Conservation (phyloP, 305 asterid genomes). For the Ilex paraguariensis region DNA sequence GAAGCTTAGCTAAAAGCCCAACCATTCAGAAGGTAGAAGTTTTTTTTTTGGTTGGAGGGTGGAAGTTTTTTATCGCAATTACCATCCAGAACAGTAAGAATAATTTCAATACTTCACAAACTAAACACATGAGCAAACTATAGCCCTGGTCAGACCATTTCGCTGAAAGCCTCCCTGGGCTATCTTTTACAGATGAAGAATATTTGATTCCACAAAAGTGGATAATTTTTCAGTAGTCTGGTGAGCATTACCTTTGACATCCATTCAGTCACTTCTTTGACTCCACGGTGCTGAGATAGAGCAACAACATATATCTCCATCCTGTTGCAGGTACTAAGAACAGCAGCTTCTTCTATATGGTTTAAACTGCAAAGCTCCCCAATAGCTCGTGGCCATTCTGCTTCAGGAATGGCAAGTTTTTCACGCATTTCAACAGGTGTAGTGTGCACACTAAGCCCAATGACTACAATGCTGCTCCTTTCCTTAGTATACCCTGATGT, state of each 20-base stretch:
- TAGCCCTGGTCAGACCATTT: no score
- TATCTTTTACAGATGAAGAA: no score
- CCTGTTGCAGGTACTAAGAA: slow-evolving; percentile 94
- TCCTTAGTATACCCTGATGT: slow-evolving; percentile 87
- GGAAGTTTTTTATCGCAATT: no score
- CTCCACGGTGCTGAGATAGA: slow-evolving; percentile 92
- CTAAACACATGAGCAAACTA: no score
- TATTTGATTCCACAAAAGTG: no score
- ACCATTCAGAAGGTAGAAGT: no score
- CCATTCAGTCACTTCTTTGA: slow-evolving; percentile 98
- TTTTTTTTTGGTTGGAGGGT: no score
- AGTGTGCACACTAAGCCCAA: slow-evolving; percentile 83
- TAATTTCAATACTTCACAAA: no score
- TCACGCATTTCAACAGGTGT: slow-evolving; percentile 94
- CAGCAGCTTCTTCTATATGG: slow-evolving; percentile 98
- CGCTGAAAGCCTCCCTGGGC: no score
- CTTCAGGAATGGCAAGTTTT: slow-evolving; percentile 95
- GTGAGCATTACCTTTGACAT: slow-evolving; percentile 75
- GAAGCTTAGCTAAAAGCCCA: no score
- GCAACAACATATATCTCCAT: slow-evolving; percentile 97
- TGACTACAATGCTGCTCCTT: slow-evolving; percentile 82
- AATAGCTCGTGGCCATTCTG: slow-evolving; percentile 93
- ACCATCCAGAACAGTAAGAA: no score
- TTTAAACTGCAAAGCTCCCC: slow-evolving; percentile 79
- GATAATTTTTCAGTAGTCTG: no score